Percentiles rank a stretch among this genome's conserved stretches.
These are phyloP conservation scores for Eucalyptus paniculata DNA, from an alignment of 345 rosid genomes.

Conservation along the genomic window DNA sequence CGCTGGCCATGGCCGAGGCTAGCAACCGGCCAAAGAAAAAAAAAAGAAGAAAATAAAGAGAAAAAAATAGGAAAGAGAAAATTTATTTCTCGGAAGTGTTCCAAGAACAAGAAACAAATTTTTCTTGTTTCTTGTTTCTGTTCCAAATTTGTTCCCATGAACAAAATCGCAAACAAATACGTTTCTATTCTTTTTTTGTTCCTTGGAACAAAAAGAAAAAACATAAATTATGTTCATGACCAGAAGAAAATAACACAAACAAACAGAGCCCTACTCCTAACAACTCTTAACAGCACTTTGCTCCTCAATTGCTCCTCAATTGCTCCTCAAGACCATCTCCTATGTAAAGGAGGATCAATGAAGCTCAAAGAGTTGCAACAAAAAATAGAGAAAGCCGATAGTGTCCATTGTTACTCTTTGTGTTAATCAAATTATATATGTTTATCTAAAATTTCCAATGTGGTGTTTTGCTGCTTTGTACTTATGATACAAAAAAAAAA, in stretches of 20 bases:
- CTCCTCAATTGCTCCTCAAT: not conserved
- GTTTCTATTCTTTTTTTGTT: too few relatives aligned
- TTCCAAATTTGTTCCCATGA: too few relatives aligned
- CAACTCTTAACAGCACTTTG: not conserved
- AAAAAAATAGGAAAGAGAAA: too few relatives aligned
- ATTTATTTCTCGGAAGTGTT: too few relatives aligned
- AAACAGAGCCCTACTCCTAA: too few relatives aligned
- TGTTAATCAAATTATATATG: not conserved
- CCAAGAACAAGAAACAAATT: too few relatives aligned
- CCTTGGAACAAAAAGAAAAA: too few relatives aligned
- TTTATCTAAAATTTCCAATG: not conserved
- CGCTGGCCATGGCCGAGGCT: fast-evolving
- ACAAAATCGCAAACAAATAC: too few relatives aligned
- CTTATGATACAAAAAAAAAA: not conserved
- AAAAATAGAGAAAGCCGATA: not conserved
- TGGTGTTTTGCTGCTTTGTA: not conserved
- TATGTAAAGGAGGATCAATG: not conserved
- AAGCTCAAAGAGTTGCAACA: not conserved
- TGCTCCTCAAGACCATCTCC: not conserved
- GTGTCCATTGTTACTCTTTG: not conserved
- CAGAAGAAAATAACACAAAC: too few relatives aligned
- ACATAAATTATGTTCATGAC: too few relatives aligned
- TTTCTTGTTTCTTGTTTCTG: too few relatives aligned
- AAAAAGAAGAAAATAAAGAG: too few relatives aligned
- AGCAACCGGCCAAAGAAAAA: fast-evolving